Evolutionary conservation across 1,284 basidiomycete species (phyloP).

Genomic region (Cutaneotrichosporon curvatum): DNA sequence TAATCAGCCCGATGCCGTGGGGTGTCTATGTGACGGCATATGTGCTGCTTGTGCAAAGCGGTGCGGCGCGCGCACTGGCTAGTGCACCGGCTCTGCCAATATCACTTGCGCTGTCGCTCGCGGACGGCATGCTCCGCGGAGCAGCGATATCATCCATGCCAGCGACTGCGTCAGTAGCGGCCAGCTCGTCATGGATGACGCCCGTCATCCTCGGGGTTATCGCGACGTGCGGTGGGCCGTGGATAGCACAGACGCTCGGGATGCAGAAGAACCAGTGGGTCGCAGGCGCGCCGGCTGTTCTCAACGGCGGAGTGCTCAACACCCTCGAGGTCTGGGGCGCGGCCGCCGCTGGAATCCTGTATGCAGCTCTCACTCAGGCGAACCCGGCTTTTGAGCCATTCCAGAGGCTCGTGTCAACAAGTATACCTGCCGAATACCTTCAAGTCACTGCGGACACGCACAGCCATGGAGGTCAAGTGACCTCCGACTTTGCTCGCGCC

Average conservation of each 20-base stretch:
- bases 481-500: conserved; percentile 21
- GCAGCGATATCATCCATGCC: conserved; percentile 26
- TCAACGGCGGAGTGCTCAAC: conserved; percentile 25
- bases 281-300: conserved; percentile 23
- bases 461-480: conserved; percentile 3
- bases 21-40: conserved; percentile 31
- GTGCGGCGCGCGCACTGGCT: not conserved
- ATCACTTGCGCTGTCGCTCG: conserved; percentile 20
- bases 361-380: conserved; percentile 19
- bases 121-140: conserved; percentile 34
- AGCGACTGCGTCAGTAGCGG: not conserved
- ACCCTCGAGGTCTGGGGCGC: conserved; percentile 39
- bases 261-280: conserved; percentile 25
- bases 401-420: conserved; percentile 5
- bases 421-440: no score
- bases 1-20: conserved; percentile 36
- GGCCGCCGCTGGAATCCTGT: conserved; percentile 20
- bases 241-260: conserved; percentile 28
- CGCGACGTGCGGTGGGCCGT: conserved; percentile 31
- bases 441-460: conserved; percentile 10
- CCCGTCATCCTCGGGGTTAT: conserved; percentile 29
- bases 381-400: conserved; percentile 19
- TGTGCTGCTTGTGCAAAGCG: conserved; percentile 26
- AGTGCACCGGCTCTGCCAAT: conserved; percentile 22
- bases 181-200: conserved; percentile 18